Percentiles rank a stretch among this genome's conserved stretches.
phyloP scores from a whole-genome alignment of 2,329 filamentous ascomycete species.

The Pseudopithomyces maydicus region DNA sequence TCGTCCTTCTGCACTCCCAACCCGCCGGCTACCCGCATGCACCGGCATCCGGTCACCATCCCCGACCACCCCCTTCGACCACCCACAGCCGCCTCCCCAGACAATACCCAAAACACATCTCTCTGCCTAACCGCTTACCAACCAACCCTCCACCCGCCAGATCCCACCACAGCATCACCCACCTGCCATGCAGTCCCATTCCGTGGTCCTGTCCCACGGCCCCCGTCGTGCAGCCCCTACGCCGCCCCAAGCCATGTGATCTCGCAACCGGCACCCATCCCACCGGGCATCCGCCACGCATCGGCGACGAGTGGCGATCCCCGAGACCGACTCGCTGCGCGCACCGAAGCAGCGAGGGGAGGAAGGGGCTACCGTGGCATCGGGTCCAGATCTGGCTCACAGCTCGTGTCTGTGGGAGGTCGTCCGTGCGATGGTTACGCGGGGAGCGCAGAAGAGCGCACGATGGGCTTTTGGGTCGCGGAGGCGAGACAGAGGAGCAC shows the following conservation, averaged over 20 bases:
- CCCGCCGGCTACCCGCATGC: too few relatives aligned
- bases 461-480: conserved; percentile 18
- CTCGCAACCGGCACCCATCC: conserved; percentile 4
- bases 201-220: background rate
- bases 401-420: conserved; percentile 15
- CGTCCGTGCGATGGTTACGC: conserved; percentile 21
- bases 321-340: conserved; percentile 3
- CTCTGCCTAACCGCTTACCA: background rate
- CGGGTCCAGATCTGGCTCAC: conserved; percentile 10
- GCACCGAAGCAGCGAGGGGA: background rate
- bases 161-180: background rate
- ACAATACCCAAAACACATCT: too few relatives aligned
- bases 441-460: conserved; percentile 14
- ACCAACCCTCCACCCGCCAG: background rate
- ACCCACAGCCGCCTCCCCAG: too few relatives aligned
- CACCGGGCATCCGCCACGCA: conserved; percentile 7
- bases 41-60: too few relatives aligned
- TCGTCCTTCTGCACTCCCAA: too few relatives aligned
- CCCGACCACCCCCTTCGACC: too few relatives aligned
- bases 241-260: conserved; percentile 2
- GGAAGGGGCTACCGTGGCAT: conserved; percentile 9
- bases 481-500: conserved; percentile 6
- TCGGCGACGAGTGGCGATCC: conserved; percentile 6
- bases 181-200: conserved; percentile 5
- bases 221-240: conserved; percentile 6